Evolutionary conservation across 2,329 filamentous ascomycete species (phyloP).

Genomic region (Nigrospora oryzae): DNA sequence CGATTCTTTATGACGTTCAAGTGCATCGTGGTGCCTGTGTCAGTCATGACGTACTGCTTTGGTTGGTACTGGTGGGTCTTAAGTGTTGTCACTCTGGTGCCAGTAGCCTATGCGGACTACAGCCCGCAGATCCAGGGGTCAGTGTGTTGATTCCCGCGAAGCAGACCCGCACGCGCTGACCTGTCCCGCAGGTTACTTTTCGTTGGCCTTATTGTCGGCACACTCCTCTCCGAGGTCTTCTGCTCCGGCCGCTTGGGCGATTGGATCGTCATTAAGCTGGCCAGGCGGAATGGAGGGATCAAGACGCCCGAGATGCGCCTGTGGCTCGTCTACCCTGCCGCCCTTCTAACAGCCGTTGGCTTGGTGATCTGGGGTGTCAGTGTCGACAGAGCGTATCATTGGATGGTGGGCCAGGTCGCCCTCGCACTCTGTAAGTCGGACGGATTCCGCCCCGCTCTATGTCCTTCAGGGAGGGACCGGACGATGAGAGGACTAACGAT

Average conservation of each 20-base stretch:
- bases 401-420: slow-evolving; percentile 47
- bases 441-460: not conserved
- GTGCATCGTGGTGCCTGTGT: slow-evolving; percentile 33
- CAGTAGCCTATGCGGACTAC: slow-evolving; percentile 40
- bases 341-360: slow-evolving; percentile 36
- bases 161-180: not conserved
- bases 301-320: slow-evolving; percentile 45
- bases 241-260: slow-evolving; percentile 46
- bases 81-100: slow-evolving; percentile 42
- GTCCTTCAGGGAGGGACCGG: too few relatives aligned
- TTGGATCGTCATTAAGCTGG: slow-evolving; percentile 34
- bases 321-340: slow-evolving; percentile 46
- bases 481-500: not conserved
- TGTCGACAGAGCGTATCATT: slow-evolving; percentile 43
- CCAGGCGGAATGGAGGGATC: slow-evolving; percentile 30
- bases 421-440: slow-evolving; percentile 40
- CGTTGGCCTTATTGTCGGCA: slow-evolving; percentile 44
- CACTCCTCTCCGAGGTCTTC: slow-evolving; percentile 39
- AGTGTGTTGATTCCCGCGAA: not conserved
- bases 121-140: slow-evolving; percentile 38
- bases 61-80: slow-evolving; percentile 50
- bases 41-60: slow-evolving; percentile 40
- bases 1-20: slow-evolving; percentile 38
- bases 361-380: slow-evolving; percentile 47
- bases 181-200: slow-evolving; percentile 31